Percentiles rank a stretch among this genome's conserved stretches.
These are phyloP conservation scores for Sporothrix protearum DNA, from an alignment of 2,329 filamentous ascomycete genomes.

Conservation along the genomic window DNA sequence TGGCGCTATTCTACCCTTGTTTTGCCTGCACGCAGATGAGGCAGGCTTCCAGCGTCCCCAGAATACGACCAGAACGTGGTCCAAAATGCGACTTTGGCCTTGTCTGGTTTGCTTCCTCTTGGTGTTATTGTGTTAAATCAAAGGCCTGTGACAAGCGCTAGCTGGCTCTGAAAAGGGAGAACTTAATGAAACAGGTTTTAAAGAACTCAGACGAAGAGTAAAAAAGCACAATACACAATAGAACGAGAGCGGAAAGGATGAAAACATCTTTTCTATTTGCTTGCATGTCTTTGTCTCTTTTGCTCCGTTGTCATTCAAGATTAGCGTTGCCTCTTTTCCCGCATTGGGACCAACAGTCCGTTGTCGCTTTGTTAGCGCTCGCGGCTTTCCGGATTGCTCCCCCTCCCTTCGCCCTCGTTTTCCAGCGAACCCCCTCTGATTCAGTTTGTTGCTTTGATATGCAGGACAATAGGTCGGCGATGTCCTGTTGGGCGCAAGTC, in stretches of 20 bases:
- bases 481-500: slow-evolving; percentile 2
- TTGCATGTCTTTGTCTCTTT: not conserved
- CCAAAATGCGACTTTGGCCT: not conserved
- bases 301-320: not conserved
- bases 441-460: not conserved
- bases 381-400: not conserved
- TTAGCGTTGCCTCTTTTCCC: slow-evolving; percentile 1
- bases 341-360: slow-evolving; percentile 19
- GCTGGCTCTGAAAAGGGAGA: not conserved
- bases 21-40: not conserved
- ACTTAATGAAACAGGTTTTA: not conserved
- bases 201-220: not conserved
- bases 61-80: not conserved
- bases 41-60: too few species aligned
- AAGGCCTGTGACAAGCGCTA: not conserved
- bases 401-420: not conserved
- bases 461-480: not conserved
- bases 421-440: not conserved
- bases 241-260: not conserved
- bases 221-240: not conserved
- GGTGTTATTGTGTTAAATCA: not conserved
- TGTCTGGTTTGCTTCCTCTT: not conserved
- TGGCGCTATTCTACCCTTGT: not conserved
- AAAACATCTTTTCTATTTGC: not conserved
- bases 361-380: slow-evolving; percentile 3